These are phyloP conservation scores for Coniferiporia weirii DNA, from an alignment of 1,284 basidiomycete species.

Conservation along the genomic window DNA sequence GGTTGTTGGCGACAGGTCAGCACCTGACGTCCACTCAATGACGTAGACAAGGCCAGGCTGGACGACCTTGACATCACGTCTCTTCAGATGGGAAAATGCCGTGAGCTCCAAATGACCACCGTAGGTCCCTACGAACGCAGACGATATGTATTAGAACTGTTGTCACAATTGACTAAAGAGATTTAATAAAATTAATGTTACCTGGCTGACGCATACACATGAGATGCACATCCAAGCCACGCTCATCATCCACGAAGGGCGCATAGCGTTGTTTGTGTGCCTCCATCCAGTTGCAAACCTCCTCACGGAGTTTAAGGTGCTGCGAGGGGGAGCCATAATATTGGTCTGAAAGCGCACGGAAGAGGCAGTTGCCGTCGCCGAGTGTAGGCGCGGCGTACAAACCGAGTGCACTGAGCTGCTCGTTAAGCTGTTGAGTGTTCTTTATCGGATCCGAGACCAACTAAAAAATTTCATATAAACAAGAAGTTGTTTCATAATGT, in stretches of 20 bases:
- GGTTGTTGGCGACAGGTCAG: constrained; percentile 28
- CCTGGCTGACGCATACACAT: constrained; percentile 73
- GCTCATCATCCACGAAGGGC: constrained; percentile 85
- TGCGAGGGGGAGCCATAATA: constrained; percentile 70
- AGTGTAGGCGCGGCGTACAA: constrained; percentile 74
- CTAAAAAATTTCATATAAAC: constrained; percentile 27
- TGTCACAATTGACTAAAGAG: constrained; percentile 3
- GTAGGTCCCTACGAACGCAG: constrained; percentile 59
- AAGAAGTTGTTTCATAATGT: constrained; percentile 1
- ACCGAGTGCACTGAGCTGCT: constrained; percentile 67
- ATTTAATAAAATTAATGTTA: constrained; percentile 25
- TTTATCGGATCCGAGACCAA: constrained; percentile 57
- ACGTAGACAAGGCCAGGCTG: constrained; percentile 85
- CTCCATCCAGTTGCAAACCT: constrained; percentile 81
- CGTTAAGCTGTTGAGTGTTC: constrained; percentile 58
- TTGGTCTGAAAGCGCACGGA: constrained; percentile 78
- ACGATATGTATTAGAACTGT: constrained; percentile 3
- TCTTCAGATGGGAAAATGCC: constrained; percentile 79
- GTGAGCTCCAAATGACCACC: constrained; percentile 89
- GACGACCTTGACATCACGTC: constrained; percentile 82
- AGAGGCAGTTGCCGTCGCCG: constrained; percentile 87
- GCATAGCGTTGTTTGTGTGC: constrained; percentile 68
- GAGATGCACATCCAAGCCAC: constrained; percentile 67
- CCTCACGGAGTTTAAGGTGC: constrained; percentile 65
- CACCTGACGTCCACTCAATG: constrained; percentile 66